phyloP scores from a whole-genome alignment of 257 asterid genomes.

The Plantago elongata region DNA sequence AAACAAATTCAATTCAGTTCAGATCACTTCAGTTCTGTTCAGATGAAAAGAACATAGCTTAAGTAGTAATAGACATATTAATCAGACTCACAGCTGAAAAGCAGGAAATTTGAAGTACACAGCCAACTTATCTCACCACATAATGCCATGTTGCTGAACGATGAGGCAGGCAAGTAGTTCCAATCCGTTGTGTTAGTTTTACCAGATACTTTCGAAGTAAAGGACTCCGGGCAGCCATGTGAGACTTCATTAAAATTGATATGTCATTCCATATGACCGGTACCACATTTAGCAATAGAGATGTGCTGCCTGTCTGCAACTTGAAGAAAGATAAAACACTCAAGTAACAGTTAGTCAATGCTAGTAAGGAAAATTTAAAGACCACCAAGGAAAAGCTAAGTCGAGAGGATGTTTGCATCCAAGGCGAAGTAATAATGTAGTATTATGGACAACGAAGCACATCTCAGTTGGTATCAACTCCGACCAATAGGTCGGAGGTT shows the following conservation, averaged over 20 bases:
- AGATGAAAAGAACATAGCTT: no score
- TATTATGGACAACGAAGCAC: no score
- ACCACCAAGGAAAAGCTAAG: no score
- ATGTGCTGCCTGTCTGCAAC: slow-evolving; percentile 73
- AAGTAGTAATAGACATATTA: slow-evolving; percentile 14
- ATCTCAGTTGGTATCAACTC: no score
- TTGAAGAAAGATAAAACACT: slow-evolving; percentile 12
- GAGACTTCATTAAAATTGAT: slow-evolving; percentile 60
- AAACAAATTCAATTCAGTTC: no score
- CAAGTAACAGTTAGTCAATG: neutral
- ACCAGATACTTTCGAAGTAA: slow-evolving; percentile 88
- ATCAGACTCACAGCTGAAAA: slow-evolving; percentile 8
- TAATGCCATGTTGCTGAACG: slow-evolving; percentile 81
- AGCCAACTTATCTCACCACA: slow-evolving; percentile 55
- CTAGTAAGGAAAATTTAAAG: no score
- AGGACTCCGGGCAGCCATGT: slow-evolving; percentile 71
- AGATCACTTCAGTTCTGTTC: no score
- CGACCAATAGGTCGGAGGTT: no score
- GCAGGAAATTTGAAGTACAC: slow-evolving; percentile 3
- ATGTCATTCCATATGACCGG: slow-evolving; percentile 70
- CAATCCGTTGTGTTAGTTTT: slow-evolving; percentile 85
- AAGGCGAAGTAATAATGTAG: no score
- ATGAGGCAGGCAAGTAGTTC: slow-evolving; percentile 75
- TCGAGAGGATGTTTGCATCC: slow-evolving; percentile 3
- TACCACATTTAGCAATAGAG: slow-evolving; percentile 56